A percentile compares a stretch with the other conserved stretches of the same genome.
Conservation (phyloP, 805 yeast genomes). For the Spathaspora arborariae region DNA sequence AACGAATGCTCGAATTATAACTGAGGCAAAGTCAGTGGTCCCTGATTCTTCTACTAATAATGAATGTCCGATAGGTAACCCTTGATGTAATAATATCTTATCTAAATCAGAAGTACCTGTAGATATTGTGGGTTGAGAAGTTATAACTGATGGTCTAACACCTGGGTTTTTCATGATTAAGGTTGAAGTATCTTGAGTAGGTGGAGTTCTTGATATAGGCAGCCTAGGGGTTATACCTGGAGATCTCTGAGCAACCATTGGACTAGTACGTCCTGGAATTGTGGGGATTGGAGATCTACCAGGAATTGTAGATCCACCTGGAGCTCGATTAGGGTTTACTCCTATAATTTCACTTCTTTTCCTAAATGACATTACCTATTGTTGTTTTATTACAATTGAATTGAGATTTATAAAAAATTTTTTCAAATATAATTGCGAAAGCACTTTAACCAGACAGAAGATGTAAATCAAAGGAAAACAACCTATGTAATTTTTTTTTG, state of each 20-base stretch:
- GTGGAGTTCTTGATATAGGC: neutral
- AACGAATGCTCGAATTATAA: conserved; percentile 63
- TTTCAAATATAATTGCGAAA: neutral
- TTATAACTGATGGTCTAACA: conserved; percentile 69
- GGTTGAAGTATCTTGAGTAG: neutral
- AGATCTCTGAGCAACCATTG: conserved; percentile 5
- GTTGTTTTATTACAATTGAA: neutral
- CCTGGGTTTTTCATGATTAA: conserved; percentile 44
- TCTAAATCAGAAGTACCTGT: conserved; percentile 81
- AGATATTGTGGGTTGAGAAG: conserved; percentile 73
- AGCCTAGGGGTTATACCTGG: conserved; percentile 6
- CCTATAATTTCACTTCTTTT: conserved; percentile 39
- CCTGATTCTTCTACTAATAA: conserved; percentile 78
- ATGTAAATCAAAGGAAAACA: neutral
- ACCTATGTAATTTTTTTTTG: neutral
- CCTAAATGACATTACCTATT: conserved; percentile 42
- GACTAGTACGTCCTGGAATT: conserved; percentile 1
- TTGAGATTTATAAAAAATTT: neutral
- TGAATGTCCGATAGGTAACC: conserved; percentile 75
- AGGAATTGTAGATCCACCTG: neutral
- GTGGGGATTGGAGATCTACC: neutral
- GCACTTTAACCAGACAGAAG: neutral
- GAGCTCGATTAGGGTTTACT: conserved; percentile 4
- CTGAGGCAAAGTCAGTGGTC: conserved; percentile 80
- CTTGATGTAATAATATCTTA: conserved; percentile 70